phyloP scores from a whole-genome alignment of 2,329 filamentous ascomycete species.

The Talaromyces sp. region DNA sequence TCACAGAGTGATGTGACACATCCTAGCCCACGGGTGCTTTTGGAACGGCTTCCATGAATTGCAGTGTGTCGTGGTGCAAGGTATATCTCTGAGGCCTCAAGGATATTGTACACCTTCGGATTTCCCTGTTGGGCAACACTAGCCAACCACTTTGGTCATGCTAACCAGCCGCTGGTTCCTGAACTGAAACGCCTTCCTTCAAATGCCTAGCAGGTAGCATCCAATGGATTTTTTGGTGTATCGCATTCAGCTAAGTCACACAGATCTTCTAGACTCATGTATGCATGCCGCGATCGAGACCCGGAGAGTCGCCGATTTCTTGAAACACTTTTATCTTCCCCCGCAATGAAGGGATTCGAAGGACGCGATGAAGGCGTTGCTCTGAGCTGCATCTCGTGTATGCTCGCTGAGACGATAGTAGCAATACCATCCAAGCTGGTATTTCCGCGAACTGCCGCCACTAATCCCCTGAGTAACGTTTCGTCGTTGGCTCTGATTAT shows the following conservation, averaged over 20 bases:
- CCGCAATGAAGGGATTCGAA: background rate
- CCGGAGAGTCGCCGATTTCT: background rate
- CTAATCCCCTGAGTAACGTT: slow-evolving; percentile 19
- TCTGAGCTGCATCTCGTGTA: background rate
- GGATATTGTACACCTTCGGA: background rate
- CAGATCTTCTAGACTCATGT: background rate
- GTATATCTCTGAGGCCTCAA: background rate
- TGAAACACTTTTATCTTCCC: background rate
- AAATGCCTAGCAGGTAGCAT: background rate
- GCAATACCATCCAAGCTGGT: slow-evolving; percentile 17
- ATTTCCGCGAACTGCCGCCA: slow-evolving; percentile 26
- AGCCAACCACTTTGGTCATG: background rate
- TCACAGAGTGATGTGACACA: too few species aligned
- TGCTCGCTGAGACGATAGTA: background rate
- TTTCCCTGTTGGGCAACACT: background rate
- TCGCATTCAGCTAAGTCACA: background rate
- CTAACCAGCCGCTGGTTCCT: background rate
- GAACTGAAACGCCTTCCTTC: background rate
- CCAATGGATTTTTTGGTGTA: background rate
- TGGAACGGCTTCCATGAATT: too few species aligned
- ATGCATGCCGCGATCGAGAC: background rate
- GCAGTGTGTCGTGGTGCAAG: too few species aligned
- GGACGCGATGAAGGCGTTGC: background rate
- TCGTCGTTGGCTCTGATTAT: slow-evolving; percentile 23
- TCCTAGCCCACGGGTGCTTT: too few species aligned